These are phyloP conservation scores for Cyanodermella asteris DNA, from an alignment of 2,329 filamentous ascomycete species.

Conservation along the genomic window DNA sequence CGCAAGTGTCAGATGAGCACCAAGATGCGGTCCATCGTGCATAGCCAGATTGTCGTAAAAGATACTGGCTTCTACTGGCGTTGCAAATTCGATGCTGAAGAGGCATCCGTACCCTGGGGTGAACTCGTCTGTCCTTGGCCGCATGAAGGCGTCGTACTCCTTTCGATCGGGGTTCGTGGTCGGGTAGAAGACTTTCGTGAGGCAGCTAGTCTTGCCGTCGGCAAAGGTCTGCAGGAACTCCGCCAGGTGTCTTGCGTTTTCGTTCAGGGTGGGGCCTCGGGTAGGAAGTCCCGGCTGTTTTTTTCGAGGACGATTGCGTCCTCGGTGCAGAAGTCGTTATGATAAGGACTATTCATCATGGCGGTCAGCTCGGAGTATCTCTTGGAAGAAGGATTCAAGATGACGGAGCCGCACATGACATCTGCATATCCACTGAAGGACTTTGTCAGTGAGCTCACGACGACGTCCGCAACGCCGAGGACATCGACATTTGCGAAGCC, in stretches of 20 bases:
- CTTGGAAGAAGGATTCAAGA: slow-evolving; percentile 26
- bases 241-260: slow-evolving; percentile 9
- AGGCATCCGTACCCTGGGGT: slow-evolving; percentile 34
- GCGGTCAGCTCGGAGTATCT: slow-evolving; percentile 21
- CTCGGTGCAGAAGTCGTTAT: neutral
- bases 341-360: no score
- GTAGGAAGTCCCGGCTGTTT: slow-evolving; percentile 2
- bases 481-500: slow-evolving; percentile 7
- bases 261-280: slow-evolving; percentile 9
- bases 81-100: slow-evolving; percentile 28
- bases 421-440: slow-evolving; percentile 7
- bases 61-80: slow-evolving; percentile 8
- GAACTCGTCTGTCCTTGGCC: slow-evolving; percentile 19
- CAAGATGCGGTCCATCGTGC: slow-evolving; percentile 13
- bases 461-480: slow-evolving; percentile 6
- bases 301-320: neutral
- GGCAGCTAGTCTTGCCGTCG: slow-evolving; percentile 5
- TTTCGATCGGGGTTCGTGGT: slow-evolving; percentile 1
- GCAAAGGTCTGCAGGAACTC: slow-evolving; percentile 8
- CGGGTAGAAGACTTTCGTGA: slow-evolving; percentile 11
- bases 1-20: slow-evolving; percentile 12
- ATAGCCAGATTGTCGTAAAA: slow-evolving; percentile 15
- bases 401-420: slow-evolving; percentile 10
- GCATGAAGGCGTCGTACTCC: slow-evolving; percentile 8
- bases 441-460: slow-evolving; percentile 7